These are phyloP conservation scores for Xylaria cubensis DNA, from an alignment of 495 filamentous ascomycete genomes.

Conservation along the genomic window DNA sequence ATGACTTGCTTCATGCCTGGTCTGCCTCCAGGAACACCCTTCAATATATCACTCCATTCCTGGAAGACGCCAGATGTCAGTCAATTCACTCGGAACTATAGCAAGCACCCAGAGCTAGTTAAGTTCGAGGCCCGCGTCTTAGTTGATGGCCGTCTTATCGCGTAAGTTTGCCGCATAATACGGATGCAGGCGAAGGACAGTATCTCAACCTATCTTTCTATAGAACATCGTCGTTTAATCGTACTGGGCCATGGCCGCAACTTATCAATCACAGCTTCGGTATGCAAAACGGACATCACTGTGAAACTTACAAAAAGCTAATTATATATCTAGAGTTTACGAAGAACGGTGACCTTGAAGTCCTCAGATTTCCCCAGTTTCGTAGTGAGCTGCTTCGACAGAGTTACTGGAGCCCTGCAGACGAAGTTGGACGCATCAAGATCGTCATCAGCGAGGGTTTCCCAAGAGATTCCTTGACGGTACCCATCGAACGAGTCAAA, in stretches of 20 bases:
- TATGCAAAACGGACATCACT: constrained; percentile 30
- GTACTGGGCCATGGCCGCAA: constrained; percentile 65
- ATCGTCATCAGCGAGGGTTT: constrained; percentile 82
- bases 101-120: constrained; percentile 65
- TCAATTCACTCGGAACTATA: constrained; percentile 64
- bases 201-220: background rate
- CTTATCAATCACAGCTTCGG: constrained; percentile 59
- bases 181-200: background rate
- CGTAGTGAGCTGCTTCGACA: constrained; percentile 73
- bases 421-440: constrained; percentile 75
- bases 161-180: constrained; percentile 55
- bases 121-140: constrained; percentile 73
- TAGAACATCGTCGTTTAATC: constrained; percentile 63
- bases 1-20: constrained; percentile 81
- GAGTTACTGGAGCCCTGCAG: constrained; percentile 73
- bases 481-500: constrained; percentile 72
- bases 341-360: constrained; percentile 65
- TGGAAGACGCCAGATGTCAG: constrained; percentile 75
- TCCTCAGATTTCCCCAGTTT: constrained; percentile 75
- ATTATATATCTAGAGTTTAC: constrained; percentile 59
- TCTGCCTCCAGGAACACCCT: constrained; percentile 62
- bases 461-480: constrained; percentile 51
- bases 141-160: constrained; percentile 70
- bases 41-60: constrained; percentile 80
- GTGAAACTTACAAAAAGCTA: background rate